Evolutionary conservation across 2,329 filamentous ascomycete genomes (phyloP).

Genomic region (Alternaria triticimaculans): DNA sequence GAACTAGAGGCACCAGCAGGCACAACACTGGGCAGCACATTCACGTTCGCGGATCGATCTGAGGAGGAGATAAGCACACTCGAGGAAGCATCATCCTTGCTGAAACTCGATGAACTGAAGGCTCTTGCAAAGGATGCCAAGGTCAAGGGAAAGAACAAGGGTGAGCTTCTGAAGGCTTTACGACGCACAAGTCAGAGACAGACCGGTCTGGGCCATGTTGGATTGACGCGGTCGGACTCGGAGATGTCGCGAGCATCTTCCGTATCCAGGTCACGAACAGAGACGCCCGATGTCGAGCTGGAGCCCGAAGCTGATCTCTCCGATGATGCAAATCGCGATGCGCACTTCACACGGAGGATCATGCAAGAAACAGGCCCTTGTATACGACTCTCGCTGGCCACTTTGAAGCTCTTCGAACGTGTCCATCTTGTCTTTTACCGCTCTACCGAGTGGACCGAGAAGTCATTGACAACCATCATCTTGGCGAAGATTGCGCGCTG

Average conservation of each 20-base stretch:
- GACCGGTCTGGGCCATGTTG: constrained; percentile 73
- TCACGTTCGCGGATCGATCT: constrained; percentile 82
- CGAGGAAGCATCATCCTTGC: constrained; percentile 80
- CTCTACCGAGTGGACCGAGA: constrained; percentile 96
- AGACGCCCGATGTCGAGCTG: constrained; percentile 48
- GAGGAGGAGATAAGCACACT: constrained; percentile 75
- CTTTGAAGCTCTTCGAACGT: constrained; percentile 85
- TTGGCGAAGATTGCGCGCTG: constrained; percentile 85
- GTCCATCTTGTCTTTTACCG: constrained; percentile 96
- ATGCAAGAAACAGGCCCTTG: constrained; percentile 79
- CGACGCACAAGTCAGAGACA: constrained; percentile 77
- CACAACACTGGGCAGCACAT: constrained; percentile 61
- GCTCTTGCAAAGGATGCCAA: constrained; percentile 83
- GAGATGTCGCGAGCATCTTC: constrained; percentile 61
- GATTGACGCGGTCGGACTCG: constrained; percentile 69
- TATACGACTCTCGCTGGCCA: constrained; percentile 75
- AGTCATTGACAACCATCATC: constrained; percentile 93
- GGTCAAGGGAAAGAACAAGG: constrained; percentile 85
- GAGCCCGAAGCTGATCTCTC: constrained; percentile 39
- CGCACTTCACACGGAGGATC: constrained; percentile 79
- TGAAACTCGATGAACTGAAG: constrained; percentile 90
- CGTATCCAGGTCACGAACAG: constrained; percentile 38
- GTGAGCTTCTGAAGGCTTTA: constrained; percentile 76
- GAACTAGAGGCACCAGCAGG: constrained; percentile 58
- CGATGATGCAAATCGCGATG: constrained; percentile 67